Evolutionary conservation across 805 yeast genomes (phyloP).

Genomic region (Wickerhamomyces mucosus): DNA sequence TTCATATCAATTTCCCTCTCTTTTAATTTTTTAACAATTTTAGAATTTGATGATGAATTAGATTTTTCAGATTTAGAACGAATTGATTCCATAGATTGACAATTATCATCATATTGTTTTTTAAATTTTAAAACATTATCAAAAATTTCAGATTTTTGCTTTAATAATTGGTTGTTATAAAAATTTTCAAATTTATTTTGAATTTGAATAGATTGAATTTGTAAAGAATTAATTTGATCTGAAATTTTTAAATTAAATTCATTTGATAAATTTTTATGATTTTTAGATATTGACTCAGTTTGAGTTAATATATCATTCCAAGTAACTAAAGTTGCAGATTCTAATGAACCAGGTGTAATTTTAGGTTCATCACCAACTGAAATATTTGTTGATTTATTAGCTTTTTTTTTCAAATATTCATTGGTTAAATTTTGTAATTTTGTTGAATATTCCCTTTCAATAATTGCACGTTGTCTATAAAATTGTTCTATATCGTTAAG

Average conservation of each 20-base stretch:
- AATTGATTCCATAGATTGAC: conserved; percentile 72
- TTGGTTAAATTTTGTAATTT: conserved; percentile 55
- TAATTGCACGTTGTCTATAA: conserved; percentile 69
- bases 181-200: conserved; percentile 47
- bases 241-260: conserved; percentile 54
- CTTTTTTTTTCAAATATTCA: conserved; percentile 68
- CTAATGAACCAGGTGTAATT: conserved; percentile 91
- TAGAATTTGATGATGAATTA: conserved; percentile 40
- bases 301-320: conserved; percentile 86
- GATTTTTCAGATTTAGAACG: conserved; percentile 65
- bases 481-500: conserved; percentile 71
- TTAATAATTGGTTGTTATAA: conserved; percentile 42
- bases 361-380: conserved; percentile 89
- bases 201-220: conserved; percentile 42
- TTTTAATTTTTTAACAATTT: conserved; percentile 36
- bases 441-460: conserved; percentile 77
- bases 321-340: conserved; percentile 74
- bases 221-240: conserved; percentile 48
- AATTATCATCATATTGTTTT: conserved; percentile 68
- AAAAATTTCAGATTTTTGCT: conserved; percentile 26
- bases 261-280: conserved; percentile 45
- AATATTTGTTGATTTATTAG: conserved; percentile 52
- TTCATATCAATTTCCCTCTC: conserved; percentile 78
- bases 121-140: conserved; percentile 34
- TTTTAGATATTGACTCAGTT: conserved; percentile 71